Evolutionary conservation across 2,329 filamentous ascomycete species (phyloP), one percentile per base, ranked within the genome.

Genomic region (Fusarium ramigenum): DNA sequence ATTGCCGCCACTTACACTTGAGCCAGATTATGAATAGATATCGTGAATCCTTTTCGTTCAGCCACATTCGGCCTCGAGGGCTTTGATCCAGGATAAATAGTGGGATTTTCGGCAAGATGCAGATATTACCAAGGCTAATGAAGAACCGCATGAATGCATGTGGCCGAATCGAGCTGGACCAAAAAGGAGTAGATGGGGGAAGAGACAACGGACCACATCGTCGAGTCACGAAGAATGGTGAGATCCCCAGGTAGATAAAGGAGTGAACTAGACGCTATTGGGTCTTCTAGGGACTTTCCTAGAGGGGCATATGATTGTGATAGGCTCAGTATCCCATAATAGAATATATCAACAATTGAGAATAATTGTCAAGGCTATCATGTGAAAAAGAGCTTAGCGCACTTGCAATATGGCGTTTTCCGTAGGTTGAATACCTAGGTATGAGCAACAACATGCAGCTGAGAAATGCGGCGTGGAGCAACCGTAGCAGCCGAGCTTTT

Each of bases 51-150:
- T 32, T 56, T 40, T 43, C 21, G 30, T 43, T n/a, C 23, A 59
- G 54, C 28, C 63, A 39, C 23, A 10, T 34, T 70, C 25, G 32
- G 46, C 19, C 28, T 58, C 36, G 30, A 46, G 34, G 28, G 49
- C 53, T 21, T 28, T 57, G 36, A 46, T 30, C 46, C 42, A 63
- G 56, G 62, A 50, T 46, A 44, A 52, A 52, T 34, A 40, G 56
- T 59, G 42, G 52, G 54, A 60, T 59, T 39, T 32, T 59, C 71
- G 71, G 71, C 59, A 74, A 36, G 43, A 43, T 74, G 71, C 71
- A 73, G 71, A 49, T 54, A 73, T 40, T 59, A 68, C 34, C 34
- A 63, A 71, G 40, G 43, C 34, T 52, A 42, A 44, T 47, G 60
- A 63, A 34, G 46, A 74, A 53, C 54, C 43, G 19, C 52, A 52